Base-by-base conservation (phyloP, 2,329 filamentous ascomycete species). In the Cladosporium sp. region DNA sequence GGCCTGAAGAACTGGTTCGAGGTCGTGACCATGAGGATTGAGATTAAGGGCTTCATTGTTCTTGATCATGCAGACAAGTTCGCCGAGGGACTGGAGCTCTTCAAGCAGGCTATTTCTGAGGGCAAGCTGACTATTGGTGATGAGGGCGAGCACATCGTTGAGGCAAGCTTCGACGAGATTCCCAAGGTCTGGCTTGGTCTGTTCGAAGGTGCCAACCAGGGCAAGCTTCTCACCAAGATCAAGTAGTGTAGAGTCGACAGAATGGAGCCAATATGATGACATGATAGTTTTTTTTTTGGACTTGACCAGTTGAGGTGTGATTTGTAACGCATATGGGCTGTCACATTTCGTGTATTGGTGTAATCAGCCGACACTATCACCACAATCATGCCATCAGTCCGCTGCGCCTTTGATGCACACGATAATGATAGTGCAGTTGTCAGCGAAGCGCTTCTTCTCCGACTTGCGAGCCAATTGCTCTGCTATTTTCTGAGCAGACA, bases 161-260 rank as follows among this genome's bases (percentile, higher is more conserved):
- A 74, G 37, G 73, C 74, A 0, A 69, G 66, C 56, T 80, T 81
- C 62, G 78, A 80, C 62, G 75, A 78, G 56, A 65, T 80, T 8
- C 78, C 78, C 1, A 74, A 74, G 66, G 78, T 76, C 22, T 81
- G 78, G 78, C 65, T 72, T 62, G 71, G 74, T 70, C 63, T 81
- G 62, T 81, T 80, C 58, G 66, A 72, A 10, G 78, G 78, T 2
- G 72, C 66, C 1, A 79, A 80, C 62, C 74, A 70, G 48, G 78
- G 78, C 17, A 80, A 80, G 69, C 66, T 80, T 54, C 64, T 78
- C 42, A 79, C 77, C 8, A 57, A 57, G 55, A 28, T 57, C 40
- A 55, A 37, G 20, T 55, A 35, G 19, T 9, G 28, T 32, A 9
- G 8, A 10, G 2, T 7, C 8, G 28, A 7, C 28, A 32, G 8